Evolutionary conservation across 768 basidiomycete species (phyloP), one percentile per base, ranked within the genome.

Genomic region (Pleurotus tuoliensis): DNA sequence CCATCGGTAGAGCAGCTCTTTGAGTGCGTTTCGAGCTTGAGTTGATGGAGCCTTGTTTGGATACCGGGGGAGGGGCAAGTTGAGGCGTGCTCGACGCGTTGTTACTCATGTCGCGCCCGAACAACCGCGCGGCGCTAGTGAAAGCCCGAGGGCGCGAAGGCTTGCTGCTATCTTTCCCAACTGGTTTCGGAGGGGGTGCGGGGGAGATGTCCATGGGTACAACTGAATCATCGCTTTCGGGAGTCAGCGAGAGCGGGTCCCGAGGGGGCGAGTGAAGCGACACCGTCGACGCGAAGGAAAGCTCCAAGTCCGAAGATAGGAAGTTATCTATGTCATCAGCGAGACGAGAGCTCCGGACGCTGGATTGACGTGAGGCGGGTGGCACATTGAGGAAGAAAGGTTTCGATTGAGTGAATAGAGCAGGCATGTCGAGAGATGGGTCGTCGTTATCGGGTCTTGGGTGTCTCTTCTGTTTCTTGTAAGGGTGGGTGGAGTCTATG

Each of bases 131-230:
- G 9, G 76, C 79, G 58, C 79, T 84, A 0, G 87, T 89, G 56
- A 81, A 83, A 22, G 87, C 84, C 52, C 86, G 82, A 3, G 87
- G 84, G 22, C 88, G 82, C 38, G 67, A 69, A 16, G 63, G 52
- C 58, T 71, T 71, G 38, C 55, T 39, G 38, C 51, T 44, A 24
- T 51, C 63, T 53, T 43, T 24, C 8, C 5, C 25, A 54, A 54
- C 38, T 48, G 67, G 59, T 61, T 67, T 70, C 55, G 66, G 56
- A 59, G 68, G 66, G 62, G 70, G 86, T 20, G 80, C 82, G 7
- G 91, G 91, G 3, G 90, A 92, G 47, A 93, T 87, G 64, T 92
- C 90, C 91, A 92, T 92, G 3, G 88, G 81, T 51, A 86, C 78
- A 49, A 79, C 73, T 60, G 76, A 76, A 41, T 73, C 77, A 6